Conservation (phyloP, 257 asterid genomes). For the Hygrophila difformis region DNA sequence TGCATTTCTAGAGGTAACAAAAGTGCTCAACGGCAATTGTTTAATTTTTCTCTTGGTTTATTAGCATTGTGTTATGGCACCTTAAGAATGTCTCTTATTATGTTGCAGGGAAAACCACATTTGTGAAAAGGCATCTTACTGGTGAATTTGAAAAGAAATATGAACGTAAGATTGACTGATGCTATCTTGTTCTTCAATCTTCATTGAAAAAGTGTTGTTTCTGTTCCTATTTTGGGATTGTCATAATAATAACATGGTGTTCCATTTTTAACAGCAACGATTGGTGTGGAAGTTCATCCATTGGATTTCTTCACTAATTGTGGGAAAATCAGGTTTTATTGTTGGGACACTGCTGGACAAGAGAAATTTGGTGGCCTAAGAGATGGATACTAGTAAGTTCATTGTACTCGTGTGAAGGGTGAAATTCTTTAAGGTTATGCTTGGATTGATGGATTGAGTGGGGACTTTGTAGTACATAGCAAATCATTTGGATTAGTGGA, state of each 20-base stretch:
- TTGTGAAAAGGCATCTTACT: slow-evolving; percentile 82
- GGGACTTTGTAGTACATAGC: too few relatives aligned
- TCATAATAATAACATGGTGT: too few relatives aligned
- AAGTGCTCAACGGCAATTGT: too few relatives aligned
- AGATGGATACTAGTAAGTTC: slow-evolving; percentile 85
- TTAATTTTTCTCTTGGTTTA: too few relatives aligned
- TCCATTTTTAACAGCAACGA: too few relatives aligned
- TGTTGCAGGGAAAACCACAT: slow-evolving; percentile 66
- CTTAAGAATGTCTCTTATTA: not conserved
- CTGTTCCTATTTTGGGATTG: too few relatives aligned
- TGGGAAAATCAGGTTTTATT: slow-evolving; percentile 62
- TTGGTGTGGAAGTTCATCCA: slow-evolving; percentile 81
- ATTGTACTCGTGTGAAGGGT: too few relatives aligned
- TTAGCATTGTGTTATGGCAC: not conserved
- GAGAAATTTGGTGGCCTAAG: slow-evolving; percentile 78
- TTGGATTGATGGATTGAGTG: too few relatives aligned
- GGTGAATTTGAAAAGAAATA: slow-evolving; percentile 92
- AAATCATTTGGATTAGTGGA: too few relatives aligned
- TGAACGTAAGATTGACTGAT: slow-evolving; percentile 40
- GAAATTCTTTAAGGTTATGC: too few relatives aligned
- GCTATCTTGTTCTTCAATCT: not conserved
- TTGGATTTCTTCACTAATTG: slow-evolving; percentile 75
- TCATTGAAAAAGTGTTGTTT: too few relatives aligned
- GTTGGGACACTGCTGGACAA: slow-evolving; percentile 88
- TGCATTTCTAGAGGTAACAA: too few relatives aligned